Evolutionary conservation across 1,284 basidiomycete species (phyloP), one percentile per base, ranked within the genome.

Genomic region (Irpex rosettiformis): DNA sequence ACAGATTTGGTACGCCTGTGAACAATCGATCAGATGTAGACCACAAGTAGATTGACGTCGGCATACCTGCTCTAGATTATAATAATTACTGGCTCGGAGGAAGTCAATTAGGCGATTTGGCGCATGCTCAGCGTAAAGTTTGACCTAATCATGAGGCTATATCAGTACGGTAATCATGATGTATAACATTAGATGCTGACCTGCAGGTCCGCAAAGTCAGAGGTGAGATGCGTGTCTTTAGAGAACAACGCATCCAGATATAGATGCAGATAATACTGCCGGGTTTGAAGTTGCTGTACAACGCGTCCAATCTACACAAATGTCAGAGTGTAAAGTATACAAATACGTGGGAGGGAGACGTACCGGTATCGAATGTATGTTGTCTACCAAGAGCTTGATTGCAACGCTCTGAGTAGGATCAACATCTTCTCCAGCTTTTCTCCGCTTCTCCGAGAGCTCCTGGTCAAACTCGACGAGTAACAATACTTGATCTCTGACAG

Each of bases 341-440:
- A 29, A 8, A 58, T 43, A 11, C 7, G 25, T 61, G 30, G 30
- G 40, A 13, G 48, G 21, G 13, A 16, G 28, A 33, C 88, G 65
- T 64, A 94, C 95, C 3, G 95, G 94, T 69, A 99, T 98, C 11
- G 96, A 96, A 69, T 97, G 92, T 0, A 92, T 93, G 70, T 99
- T 94, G 65, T 98, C 89, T 6, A 99, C 96, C 16, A 99, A 81
- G 49, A 99, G 72, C 52, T 83, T 81, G 60, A 99, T 95, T 0
- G 95, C 94, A 22, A 89, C 80, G 48, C 86, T 85, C 28, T 79
- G 74, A 40, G 67, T 73, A 51, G 75, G 72, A 28, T 72, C 69
- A 8, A 71, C 70, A 21, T 73, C 72, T 27, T 76, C 70, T 1
- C 73, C 77, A 0, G 75, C 74, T 58, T 75, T 71, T 65, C 76